phyloP scores from a whole-genome alignment of 257 asterid genomes.

The Forsythia viridissima region DNA sequence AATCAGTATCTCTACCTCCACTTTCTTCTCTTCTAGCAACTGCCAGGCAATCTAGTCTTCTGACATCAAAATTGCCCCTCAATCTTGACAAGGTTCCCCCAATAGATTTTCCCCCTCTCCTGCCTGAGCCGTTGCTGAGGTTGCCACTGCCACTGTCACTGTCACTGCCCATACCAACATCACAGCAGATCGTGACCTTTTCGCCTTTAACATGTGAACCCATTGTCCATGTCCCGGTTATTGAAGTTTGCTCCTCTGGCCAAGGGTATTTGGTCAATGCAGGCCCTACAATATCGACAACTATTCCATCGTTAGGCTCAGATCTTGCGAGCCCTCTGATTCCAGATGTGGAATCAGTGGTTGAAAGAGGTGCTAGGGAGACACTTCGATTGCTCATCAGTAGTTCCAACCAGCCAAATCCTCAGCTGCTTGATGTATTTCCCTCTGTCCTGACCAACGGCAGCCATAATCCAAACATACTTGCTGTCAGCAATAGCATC shows the following conservation, averaged over 20 bases:
- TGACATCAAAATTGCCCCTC: conserved; percentile 45
- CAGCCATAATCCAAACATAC: conserved; percentile 37
- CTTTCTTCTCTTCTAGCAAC: conserved; percentile 59
- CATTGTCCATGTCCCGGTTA: conserved; percentile 86
- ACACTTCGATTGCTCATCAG: conserved; percentile 84
- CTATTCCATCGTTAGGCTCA: conserved; percentile 55
- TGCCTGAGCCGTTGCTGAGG: conserved; percentile 53
- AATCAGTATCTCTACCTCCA: conserved; percentile 59
- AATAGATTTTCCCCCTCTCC: conserved; percentile 63
- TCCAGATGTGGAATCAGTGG: conserved; percentile 55
- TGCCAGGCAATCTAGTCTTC: conserved; percentile 40
- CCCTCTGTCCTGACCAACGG: conserved; percentile 47
- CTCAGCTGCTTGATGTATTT: conserved; percentile 51
- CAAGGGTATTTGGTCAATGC: conserved; percentile 90
- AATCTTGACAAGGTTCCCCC: conserved; percentile 50
- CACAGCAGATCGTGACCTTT: conserved; percentile 80
- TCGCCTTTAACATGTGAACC: conserved; percentile 88
- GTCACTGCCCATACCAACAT: conserved; percentile 28
- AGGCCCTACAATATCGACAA: conserved; percentile 62
- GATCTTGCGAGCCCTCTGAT: conserved; percentile 55
- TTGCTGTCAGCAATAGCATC: conserved; percentile 40
- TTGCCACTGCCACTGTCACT: conserved; percentile 12
- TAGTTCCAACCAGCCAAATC: conserved; percentile 62
- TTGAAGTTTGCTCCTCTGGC: conserved; percentile 86
- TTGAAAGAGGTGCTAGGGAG: conserved; percentile 85